phyloP scores from a whole-genome alignment of 1,284 basidiomycete species.

The Cryptococcus sp. region DNA sequence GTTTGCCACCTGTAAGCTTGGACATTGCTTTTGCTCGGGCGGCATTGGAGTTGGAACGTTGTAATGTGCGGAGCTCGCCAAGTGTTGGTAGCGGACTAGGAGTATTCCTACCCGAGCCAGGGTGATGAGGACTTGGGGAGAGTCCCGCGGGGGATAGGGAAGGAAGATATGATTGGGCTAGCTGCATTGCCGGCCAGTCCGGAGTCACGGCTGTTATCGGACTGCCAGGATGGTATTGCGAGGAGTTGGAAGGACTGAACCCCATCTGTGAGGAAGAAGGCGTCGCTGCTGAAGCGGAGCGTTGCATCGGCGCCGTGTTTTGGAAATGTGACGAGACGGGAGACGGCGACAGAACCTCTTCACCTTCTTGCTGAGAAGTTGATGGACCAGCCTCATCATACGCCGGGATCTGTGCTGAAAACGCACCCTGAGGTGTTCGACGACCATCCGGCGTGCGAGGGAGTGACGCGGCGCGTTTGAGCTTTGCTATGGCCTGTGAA shows the following conservation, averaged over 20 bases:
- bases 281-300: slow-evolving; percentile 33
- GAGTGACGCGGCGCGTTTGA: slow-evolving; percentile 83
- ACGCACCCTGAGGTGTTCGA: slow-evolving; percentile 62
- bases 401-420: slow-evolving; percentile 1
- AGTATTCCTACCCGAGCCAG: slow-evolving; percentile 29
- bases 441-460: slow-evolving; percentile 84
- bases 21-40: slow-evolving; percentile 50
- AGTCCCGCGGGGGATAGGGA: slow-evolving; percentile 37
- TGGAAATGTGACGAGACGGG: slow-evolving; percentile 22
- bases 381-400: slow-evolving; percentile 3
- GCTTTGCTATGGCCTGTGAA: slow-evolving; percentile 79
- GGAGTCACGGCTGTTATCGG: slow-evolving; percentile 22
- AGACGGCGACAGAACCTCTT: slow-evolving; percentile 43
- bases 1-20: slow-evolving; percentile 48
- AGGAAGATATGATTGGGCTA: slow-evolving; percentile 43
- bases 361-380: slow-evolving; percentile 17
- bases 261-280: slow-evolving; percentile 37
- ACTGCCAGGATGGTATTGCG: background rate
- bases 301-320: slow-evolving; percentile 32
- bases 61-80: slow-evolving; percentile 45
- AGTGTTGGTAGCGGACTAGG: slow-evolving; percentile 49
- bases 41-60: slow-evolving; percentile 51
- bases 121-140: slow-evolving; percentile 16
- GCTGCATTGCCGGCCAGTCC: slow-evolving; percentile 45
- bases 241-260: too few species aligned